Evolutionary conservation across 2,329 filamentous ascomycete genomes (phyloP).

Genomic region (Clonostachys rosea): DNA sequence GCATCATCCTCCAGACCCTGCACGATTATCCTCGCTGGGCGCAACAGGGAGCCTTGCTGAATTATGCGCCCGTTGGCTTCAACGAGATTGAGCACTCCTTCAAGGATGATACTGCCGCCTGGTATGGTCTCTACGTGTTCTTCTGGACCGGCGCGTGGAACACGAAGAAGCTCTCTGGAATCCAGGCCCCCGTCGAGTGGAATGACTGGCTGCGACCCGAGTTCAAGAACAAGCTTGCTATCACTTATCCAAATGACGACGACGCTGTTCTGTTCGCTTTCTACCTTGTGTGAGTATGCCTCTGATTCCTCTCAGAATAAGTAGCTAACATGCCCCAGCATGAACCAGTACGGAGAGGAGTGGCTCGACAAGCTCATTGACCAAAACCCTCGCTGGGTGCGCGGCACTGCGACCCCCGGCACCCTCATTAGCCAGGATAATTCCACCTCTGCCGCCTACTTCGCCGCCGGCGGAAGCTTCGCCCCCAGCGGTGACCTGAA

Average conservation of each 20-base stretch:
- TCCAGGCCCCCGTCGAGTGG: slow-evolving; percentile 28
- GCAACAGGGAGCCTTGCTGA: slow-evolving; percentile 34
- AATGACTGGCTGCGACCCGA: slow-evolving; percentile 38
- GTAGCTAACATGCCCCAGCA: slow-evolving; percentile 10
- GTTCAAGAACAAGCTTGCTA: slow-evolving; percentile 46
- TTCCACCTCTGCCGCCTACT: slow-evolving; percentile 22
- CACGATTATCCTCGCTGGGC: slow-evolving; percentile 49
- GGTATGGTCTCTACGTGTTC: slow-evolving; percentile 30
- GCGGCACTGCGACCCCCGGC: slow-evolving; percentile 37
- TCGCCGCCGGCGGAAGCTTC: slow-evolving; percentile 17
- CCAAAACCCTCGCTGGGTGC: slow-evolving; percentile 49
- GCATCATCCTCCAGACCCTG: slow-evolving; percentile 41
- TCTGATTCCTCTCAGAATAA: background rate
- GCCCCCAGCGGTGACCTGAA: slow-evolving; percentile 9
- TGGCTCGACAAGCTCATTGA: slow-evolving; percentile 42
- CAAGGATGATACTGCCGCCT: slow-evolving; percentile 35
- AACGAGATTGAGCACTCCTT: slow-evolving; percentile 32
- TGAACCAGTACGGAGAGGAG: slow-evolving; percentile 30
- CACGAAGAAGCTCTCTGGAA: slow-evolving; percentile 23
- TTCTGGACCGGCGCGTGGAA: slow-evolving; percentile 30
- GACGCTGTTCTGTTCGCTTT: slow-evolving; percentile 49
- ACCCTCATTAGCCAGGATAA: slow-evolving; percentile 22
- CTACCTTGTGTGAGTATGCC: slow-evolving; percentile 34
- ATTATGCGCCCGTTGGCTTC: slow-evolving; percentile 43
- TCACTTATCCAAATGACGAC: slow-evolving; percentile 55